A percentile compares a stretch with the other conserved stretches of the same genome.
Conservation (phyloP, 83 land plant genomes). For the Diphasiastrum complanatum region DNA sequence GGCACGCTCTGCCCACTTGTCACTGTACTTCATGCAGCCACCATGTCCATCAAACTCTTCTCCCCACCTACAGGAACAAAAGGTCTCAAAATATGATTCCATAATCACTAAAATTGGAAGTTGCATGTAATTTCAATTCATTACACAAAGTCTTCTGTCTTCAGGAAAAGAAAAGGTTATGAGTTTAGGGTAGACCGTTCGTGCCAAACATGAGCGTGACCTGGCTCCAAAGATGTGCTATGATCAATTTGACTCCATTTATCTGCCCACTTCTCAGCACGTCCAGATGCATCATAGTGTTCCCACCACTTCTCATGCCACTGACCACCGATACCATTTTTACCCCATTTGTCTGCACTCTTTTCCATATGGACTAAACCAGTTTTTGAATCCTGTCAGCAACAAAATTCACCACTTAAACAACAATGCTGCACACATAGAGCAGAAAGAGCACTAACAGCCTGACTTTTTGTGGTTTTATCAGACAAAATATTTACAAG, state of each 20-base stretch:
- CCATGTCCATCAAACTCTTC: constrained; percentile 93
- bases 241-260: constrained; percentile 94
- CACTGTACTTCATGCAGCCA: constrained; percentile 84
- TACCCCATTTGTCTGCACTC: constrained; percentile 96
- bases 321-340: constrained; percentile 60
- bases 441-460: too few relatives aligned
- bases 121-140: background rate
- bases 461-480: too few relatives aligned
- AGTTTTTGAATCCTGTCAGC: constrained; percentile 50
- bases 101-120: background rate
- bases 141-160: background rate
- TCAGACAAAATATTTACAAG: too few relatives aligned
- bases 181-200: constrained; percentile 52
- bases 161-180: background rate
- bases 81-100: background rate
- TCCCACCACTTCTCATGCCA: constrained; percentile 99
- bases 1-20: constrained; percentile 95
- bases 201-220: constrained; percentile 99
- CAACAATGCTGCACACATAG: too few relatives aligned
- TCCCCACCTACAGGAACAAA: constrained; percentile 70
- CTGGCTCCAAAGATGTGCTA: constrained; percentile 62
- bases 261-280: constrained; percentile 92
- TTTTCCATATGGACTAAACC: constrained; percentile 79
- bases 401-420: too few relatives aligned
- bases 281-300: constrained; percentile 83